Evolutionary conservation across 2,329 filamentous ascomycete genomes (phyloP), one percentile per base, ranked within the genome.

Genomic region (Nectriaceae sp.): DNA sequence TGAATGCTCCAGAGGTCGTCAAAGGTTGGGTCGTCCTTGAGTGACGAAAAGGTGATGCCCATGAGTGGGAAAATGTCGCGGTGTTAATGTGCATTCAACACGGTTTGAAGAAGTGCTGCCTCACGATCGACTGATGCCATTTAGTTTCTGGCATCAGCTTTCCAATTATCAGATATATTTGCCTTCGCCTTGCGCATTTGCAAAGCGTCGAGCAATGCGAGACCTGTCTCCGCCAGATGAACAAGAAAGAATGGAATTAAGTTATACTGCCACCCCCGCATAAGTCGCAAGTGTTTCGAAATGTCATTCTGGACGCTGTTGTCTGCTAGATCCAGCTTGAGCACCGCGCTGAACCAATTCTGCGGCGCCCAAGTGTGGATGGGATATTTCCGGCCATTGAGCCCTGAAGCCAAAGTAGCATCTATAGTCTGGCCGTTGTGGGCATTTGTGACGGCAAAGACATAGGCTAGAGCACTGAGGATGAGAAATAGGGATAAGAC

Each of bases 231-330:
- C 3, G 36, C 35, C 4, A 65, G 46, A 21, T 65, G 61, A 3
- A 65, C 33, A 1, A 63, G 29, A n/a, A 65, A 64, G 44, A 65
- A 60, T 1, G 61, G 62, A 10, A 65, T 64, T 3, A 65, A 44
- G 24, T 64, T 65, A 19, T 61, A 65, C 24, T 65, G 60, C 62
- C 62, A 65, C 3, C 62, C 62, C 1, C 50, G 42, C 52, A 65
- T 65, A 24, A 65, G 22, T 6, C 50, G 57, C 4, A 65, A n/a
- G 11, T 62, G 59, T 2, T 39, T 46, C 4, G 38, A 45, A 11
- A 65, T 65, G 15, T 61, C 54, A 10, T 39, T 50, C 4, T 58
- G 45, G 22, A 49, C 42, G 33, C 33, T 40, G 0, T 45, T 40
- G 8, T 59, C 44, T 2, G 42, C 49, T 2, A 65, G 31, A 2